phyloP scores from a whole-genome alignment of 1,284 basidiomycete genomes.

The Moesziomyces sp. region DNA sequence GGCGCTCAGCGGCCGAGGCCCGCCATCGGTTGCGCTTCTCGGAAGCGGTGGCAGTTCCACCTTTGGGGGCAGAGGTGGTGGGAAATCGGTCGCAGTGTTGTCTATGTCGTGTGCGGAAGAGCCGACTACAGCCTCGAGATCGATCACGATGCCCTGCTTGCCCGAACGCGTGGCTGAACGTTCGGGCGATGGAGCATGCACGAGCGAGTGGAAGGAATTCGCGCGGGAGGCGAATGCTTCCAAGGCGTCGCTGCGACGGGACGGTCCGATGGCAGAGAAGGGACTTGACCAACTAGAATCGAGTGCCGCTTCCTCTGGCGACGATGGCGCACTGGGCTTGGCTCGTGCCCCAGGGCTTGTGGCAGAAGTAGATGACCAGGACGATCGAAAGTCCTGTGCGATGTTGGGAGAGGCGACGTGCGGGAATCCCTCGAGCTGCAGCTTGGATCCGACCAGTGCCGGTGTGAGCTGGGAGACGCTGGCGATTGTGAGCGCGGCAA shows the following conservation, averaged over 20 bases:
- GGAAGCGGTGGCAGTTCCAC: neutral
- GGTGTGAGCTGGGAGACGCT: slow-evolving; percentile 17
- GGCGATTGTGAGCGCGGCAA: slow-evolving; percentile 14
- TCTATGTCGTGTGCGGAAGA: neutral
- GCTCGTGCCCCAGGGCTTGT: neutral
- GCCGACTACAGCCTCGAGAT: slow-evolving; percentile 11
- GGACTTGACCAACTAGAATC: slow-evolving; percentile 10
- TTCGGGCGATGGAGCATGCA: neutral
- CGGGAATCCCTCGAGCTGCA: slow-evolving; percentile 21
- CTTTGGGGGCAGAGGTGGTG: slow-evolving; percentile 2
- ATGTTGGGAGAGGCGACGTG: slow-evolving; percentile 11
- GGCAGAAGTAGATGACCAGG: slow-evolving; percentile 10
- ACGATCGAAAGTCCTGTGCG: slow-evolving; percentile 16
- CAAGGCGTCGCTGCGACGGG: neutral
- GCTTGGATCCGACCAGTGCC: slow-evolving; percentile 16
- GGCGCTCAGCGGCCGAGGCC: neutral
- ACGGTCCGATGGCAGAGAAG: slow-evolving; percentile 4
- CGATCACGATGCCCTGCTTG: slow-evolving; percentile 12
- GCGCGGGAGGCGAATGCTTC: neutral
- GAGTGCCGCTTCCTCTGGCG: slow-evolving; percentile 11
- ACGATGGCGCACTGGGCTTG: slow-evolving; percentile 18
- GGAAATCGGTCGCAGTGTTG: neutral
- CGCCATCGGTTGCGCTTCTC: neutral
- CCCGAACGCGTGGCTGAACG: neutral
- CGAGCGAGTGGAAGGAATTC: slow-evolving; percentile 6